phyloP scores from a whole-genome alignment of 164 flowering plant genomes.

The Vitis labrusca region DNA sequence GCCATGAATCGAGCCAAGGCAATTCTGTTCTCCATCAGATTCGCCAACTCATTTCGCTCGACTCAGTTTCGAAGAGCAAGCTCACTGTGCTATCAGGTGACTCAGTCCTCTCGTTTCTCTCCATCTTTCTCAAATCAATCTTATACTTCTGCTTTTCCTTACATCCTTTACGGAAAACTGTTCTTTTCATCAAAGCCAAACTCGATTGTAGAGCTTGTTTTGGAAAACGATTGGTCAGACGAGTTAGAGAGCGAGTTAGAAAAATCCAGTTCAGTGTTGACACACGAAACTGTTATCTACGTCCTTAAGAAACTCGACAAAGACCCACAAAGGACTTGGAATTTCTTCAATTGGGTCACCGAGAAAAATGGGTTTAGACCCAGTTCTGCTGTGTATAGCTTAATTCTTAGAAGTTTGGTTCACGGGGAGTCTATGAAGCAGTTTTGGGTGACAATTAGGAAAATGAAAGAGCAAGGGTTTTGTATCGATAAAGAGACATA shows the following conservation, averaged over 20 bases:
- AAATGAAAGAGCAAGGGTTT: constrained; percentile 66
- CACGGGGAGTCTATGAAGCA: constrained; percentile 46
- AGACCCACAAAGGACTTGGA: constrained; percentile 46
- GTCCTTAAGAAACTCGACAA: constrained; percentile 58
- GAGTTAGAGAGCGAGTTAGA: constrained; percentile 46
- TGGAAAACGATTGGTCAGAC: constrained; percentile 52
- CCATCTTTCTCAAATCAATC: constrained; percentile 15
- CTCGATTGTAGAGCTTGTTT: constrained; percentile 40
- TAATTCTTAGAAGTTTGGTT: constrained; percentile 57
- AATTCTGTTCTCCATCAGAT: constrained; percentile 28
- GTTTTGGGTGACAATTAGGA: constrained; percentile 59
- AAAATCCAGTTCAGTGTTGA: constrained; percentile 20
- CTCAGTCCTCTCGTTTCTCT: constrained; percentile 26
- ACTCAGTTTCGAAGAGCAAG: constrained; percentile 22
- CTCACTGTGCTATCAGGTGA: constrained; percentile 41
- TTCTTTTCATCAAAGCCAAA: constrained; percentile 46
- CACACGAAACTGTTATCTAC: constrained; percentile 64
- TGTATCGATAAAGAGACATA: constrained; percentile 61
- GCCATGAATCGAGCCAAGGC: constrained; percentile 54
- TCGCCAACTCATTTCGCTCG: constrained; percentile 35
- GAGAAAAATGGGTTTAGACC: constrained; percentile 44
- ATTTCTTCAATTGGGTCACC: constrained; percentile 64
- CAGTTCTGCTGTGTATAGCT: constrained; percentile 46
- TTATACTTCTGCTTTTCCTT: constrained; percentile 9
- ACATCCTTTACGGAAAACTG: constrained; percentile 19